These are phyloP conservation scores for Lasiosphaeria hispida DNA, from an alignment of 495 filamentous ascomycete genomes.

Conservation along the genomic window DNA sequence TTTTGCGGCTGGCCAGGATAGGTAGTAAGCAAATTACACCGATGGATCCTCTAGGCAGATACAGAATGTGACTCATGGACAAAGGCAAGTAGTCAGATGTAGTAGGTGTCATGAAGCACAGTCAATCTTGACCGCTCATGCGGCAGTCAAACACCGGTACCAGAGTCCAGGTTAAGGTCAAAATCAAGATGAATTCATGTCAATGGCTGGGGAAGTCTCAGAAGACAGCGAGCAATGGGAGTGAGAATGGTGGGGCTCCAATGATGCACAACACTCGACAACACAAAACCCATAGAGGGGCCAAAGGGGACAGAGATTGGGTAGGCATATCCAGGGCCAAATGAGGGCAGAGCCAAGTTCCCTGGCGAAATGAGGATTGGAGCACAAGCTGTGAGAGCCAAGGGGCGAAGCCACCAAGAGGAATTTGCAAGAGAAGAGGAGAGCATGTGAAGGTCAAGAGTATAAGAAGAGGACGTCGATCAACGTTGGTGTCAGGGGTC, in stretches of 20 bases:
- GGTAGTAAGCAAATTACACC: conserved; percentile 2
- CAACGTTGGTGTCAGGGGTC: conserved; percentile 6
- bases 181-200: no score
- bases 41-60: conserved; percentile 5
- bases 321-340: conserved; percentile 4
- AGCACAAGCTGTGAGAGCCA: no score
- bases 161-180: not conserved
- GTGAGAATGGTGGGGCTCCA: not conserved
- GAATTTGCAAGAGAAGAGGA: conserved; percentile 2
- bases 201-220: no score
- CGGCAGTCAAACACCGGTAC: not conserved
- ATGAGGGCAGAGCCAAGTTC: not conserved
- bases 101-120: not conserved
- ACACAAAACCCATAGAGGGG: not conserved
- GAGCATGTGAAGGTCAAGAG: conserved; percentile 5
- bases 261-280: not conserved
- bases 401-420: not conserved
- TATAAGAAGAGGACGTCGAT: conserved; percentile 8
- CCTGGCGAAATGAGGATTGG: not conserved
- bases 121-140: conserved; percentile 1
- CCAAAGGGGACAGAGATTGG: not conserved
- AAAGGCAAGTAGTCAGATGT: conserved; percentile 5
- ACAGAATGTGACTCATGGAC: not conserved
- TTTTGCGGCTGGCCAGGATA: conserved; percentile 5
- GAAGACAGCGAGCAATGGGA: not conserved